Base-by-base conservation (phyloP, 371 early-diverging fungal species). In the Mycotypha africana region DNA sequence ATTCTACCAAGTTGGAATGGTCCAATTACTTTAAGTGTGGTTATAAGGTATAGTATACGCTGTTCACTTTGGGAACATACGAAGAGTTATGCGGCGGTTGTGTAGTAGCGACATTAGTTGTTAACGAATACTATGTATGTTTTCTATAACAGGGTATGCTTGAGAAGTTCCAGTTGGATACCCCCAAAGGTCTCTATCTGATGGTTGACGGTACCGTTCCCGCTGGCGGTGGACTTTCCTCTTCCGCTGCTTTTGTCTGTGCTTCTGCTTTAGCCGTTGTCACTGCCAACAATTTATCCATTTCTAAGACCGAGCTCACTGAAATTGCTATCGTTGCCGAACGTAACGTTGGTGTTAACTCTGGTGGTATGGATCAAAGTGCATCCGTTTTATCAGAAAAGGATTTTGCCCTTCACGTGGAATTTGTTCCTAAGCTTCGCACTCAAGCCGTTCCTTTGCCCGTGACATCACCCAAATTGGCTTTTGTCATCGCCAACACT, bases 331-430 rank as follows among this genome's bases (percentile, higher is more conserved):
- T 92, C 60, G 74, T 76, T 12, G 74, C 84, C 35, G 95, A 95
- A 58, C 82, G 86, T 12, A 83, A 86, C 53, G 84, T 86, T 7
- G 94, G 93, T 37, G 86, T 90, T 12, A 85, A 89, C 53, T 74
- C 80, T 31, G 94, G 92, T 15, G 84, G 91, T 24, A 95, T 95
- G 95, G 96, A 95, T 59, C 93, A 95, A 60, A 80, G 87, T 25
- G 86, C 84, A 44, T 92, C 91, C n/a, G 79, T 93, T 22, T 81
- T 92, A 55, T 84, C 87, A 22, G 65, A 74, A 38, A 74, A 73
- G 38, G 79, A 77, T 23, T 77, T 80, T 23, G 92, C 92, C 2
- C 74, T 88, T 26, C 77, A 86, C 47, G 90, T 95, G 51, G 84
- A 93, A 53, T 95, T 95, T 67, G 73, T 80, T 10, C 96, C 96